Conservation (phyloP, 495 filamentous ascomycete genomes). For the Trichoderma erinaceum region DNA sequence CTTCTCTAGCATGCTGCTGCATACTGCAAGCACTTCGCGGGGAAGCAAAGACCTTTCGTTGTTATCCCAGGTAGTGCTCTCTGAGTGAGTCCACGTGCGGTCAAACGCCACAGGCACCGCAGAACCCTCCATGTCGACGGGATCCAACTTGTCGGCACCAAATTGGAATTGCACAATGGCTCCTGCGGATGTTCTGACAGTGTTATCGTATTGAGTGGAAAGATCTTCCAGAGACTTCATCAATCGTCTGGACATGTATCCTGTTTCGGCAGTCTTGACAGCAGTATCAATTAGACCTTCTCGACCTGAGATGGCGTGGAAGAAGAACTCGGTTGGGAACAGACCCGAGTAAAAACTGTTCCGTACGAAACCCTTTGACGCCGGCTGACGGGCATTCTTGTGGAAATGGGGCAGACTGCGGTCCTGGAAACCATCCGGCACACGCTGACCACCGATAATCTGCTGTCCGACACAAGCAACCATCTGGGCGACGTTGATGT, state of each 20-base stretch:
- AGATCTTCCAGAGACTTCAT: slow-evolving; percentile 98
- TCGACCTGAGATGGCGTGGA: slow-evolving; percentile 96
- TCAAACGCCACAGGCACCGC: slow-evolving; percentile 91
- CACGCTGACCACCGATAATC: slow-evolving; percentile 90
- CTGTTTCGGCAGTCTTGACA: slow-evolving; percentile 97
- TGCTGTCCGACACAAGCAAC: slow-evolving; percentile 95
- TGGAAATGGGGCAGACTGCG: slow-evolving; percentile 91
- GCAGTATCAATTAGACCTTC: slow-evolving; percentile 99
- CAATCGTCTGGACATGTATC: slow-evolving; percentile 95
- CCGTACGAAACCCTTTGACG: slow-evolving; percentile 90
- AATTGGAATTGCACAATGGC: slow-evolving; percentile 94
- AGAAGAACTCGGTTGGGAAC: slow-evolving; percentile 84
- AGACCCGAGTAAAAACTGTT: slow-evolving; percentile 98
- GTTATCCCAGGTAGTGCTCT: slow-evolving; percentile 73
- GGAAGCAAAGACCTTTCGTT: slow-evolving; percentile 63
- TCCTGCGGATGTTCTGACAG: slow-evolving; percentile 79
- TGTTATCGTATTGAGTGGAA: slow-evolving; percentile 85
- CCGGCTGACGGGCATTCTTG: slow-evolving; percentile 82
- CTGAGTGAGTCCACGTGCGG: slow-evolving; percentile 80
- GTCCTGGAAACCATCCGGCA: slow-evolving; percentile 93
- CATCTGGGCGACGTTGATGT: slow-evolving; percentile 99
- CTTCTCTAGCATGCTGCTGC: slow-evolving; percentile 54
- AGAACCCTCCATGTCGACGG: slow-evolving; percentile 93
- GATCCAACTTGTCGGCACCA: slow-evolving; percentile 90
- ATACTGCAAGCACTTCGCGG: slow-evolving; percentile 62